Conservation (phyloP, 2,329 filamentous ascomycete species). For the Trichoderma sp. region DNA sequence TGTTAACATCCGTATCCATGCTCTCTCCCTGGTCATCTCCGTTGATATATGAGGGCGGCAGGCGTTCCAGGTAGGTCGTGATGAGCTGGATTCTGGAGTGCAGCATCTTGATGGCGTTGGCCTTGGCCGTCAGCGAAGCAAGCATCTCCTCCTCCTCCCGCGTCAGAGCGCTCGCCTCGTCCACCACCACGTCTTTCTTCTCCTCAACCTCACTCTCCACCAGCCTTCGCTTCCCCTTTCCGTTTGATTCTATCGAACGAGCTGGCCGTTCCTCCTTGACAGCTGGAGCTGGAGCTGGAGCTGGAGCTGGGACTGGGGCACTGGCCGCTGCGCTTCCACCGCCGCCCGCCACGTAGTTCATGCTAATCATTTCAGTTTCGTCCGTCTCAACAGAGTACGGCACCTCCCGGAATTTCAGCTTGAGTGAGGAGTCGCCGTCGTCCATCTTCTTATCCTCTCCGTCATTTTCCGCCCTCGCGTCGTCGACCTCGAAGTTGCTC, state of each 20-base stretch:
- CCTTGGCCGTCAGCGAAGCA: slow-evolving; percentile 72
- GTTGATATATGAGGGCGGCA: slow-evolving; percentile 63
- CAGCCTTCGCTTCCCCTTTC: slow-evolving; percentile 50
- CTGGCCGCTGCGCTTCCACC: slow-evolving; percentile 72
- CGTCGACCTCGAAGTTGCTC: slow-evolving; percentile 71
- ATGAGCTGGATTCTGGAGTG: slow-evolving; percentile 72
- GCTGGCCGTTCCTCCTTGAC: slow-evolving; percentile 42
- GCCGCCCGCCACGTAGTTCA: slow-evolving; percentile 86
- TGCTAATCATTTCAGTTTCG: slow-evolving; percentile 95
- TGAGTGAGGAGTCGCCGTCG: slow-evolving; percentile 54
- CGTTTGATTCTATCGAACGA: slow-evolving; percentile 46
- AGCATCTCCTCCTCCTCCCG: slow-evolving; percentile 60
- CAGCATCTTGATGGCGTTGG: slow-evolving; percentile 92
- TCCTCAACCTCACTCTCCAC: slow-evolving; percentile 33
- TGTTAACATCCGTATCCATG: slow-evolving; percentile 38
- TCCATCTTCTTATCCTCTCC: slow-evolving; percentile 70
- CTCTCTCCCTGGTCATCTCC: slow-evolving; percentile 39
- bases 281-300: slow-evolving; percentile 50
- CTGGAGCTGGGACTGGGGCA: slow-evolving; percentile 52
- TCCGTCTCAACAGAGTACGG: slow-evolving; percentile 88
- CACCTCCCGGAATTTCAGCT: slow-evolving; percentile 76
- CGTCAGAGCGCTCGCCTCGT: slow-evolving; percentile 46
- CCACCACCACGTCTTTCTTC: slow-evolving; percentile 31
- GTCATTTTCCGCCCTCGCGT: slow-evolving; percentile 44
- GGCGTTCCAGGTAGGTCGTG: slow-evolving; percentile 69